A percentile compares a stretch with the other conserved stretches of the same genome.
Evolutionary conservation across 106 monocot species (phyloP).

Genomic region (Dendrobium nobile): DNA sequence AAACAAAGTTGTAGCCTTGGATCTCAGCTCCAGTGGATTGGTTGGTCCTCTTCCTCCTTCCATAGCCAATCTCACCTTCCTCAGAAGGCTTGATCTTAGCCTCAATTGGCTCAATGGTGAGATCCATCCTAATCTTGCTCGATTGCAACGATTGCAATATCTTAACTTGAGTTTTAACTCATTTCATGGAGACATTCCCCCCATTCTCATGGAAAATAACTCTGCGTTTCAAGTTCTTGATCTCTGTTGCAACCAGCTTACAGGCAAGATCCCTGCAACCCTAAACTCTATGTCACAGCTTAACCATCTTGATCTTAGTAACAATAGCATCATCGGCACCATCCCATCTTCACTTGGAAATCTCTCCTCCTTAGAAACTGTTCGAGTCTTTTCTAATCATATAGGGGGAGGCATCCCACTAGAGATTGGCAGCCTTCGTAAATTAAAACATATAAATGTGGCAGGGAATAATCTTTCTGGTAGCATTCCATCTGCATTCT

Average conservation of each 20-base stretch:
- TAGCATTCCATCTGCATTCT: conserved; percentile 19
- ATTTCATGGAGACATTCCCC: conserved; percentile 15
- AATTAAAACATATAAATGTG: background rate
- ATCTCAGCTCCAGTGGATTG: conserved; percentile 14
- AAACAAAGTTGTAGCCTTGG: conserved; percentile 15
- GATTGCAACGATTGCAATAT: conserved; percentile 14
- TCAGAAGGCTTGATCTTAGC: conserved; percentile 15
- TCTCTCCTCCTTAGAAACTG: conserved; percentile 1
- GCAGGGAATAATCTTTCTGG: conserved; percentile 9
- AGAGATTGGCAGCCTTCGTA: background rate
- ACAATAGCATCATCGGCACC: background rate
- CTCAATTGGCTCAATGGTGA: conserved; percentile 21
- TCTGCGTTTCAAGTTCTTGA: background rate
- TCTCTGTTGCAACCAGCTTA: conserved; percentile 3
- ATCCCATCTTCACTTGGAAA: conserved; percentile 10
- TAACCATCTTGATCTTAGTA: background rate
- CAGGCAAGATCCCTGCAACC: conserved; percentile 14
- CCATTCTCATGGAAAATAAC: background rate
- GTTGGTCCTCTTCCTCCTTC: conserved; percentile 27
- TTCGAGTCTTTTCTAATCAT: conserved; percentile 6
- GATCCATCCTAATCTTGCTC: conserved; percentile 27
- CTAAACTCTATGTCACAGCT: background rate
- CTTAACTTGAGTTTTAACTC: conserved; percentile 29
- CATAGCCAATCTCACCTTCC: conserved; percentile 40
- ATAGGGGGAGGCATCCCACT: conserved; percentile 18